Conservation (phyloP, 176 grass and related monocot genomes). For the Eremochloa ophiuroides region DNA sequence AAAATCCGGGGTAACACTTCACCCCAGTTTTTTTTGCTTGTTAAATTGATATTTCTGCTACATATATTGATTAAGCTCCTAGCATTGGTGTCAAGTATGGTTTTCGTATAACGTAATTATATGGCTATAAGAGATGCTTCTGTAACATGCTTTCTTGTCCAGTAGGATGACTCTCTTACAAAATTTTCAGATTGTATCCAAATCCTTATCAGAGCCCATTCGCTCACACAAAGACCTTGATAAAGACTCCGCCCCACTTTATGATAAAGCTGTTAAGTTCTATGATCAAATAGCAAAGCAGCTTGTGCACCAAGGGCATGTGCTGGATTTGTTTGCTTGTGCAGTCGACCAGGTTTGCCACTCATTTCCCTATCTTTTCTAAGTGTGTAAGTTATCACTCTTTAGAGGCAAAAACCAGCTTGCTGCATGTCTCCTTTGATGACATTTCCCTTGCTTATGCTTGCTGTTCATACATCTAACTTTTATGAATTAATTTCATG, state of each 20-base stretch:
- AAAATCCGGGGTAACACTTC: background rate
- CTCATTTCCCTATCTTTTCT: constrained; percentile 25
- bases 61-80: constrained; percentile 6
- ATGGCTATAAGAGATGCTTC: background rate
- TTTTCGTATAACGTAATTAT: constrained; percentile 2
- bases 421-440: background rate
- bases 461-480: background rate
- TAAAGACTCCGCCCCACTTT: constrained; percentile 81
- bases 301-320: constrained; percentile 97
- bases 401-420: background rate
- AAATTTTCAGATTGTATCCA: constrained; percentile 95
- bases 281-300: constrained; percentile 87
- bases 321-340: constrained; percentile 98
- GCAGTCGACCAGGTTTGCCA: constrained; percentile 80
- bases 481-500: constrained; percentile 13
- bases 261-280: constrained; percentile 95
- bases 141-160: constrained; percentile 18
- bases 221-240: constrained; percentile 96
- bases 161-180: constrained; percentile 20
- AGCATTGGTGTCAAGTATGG: background rate
- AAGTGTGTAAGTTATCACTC: background rate
- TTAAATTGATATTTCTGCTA: background rate
- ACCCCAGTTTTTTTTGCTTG: background rate
- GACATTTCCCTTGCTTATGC: background rate
- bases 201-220: constrained; percentile 91